Percentiles rank a stretch among this genome's conserved stretches.
phyloP scores from a whole-genome alignment of 1,139 yeast species.

The Magnusiomyces paraingens region DNA sequence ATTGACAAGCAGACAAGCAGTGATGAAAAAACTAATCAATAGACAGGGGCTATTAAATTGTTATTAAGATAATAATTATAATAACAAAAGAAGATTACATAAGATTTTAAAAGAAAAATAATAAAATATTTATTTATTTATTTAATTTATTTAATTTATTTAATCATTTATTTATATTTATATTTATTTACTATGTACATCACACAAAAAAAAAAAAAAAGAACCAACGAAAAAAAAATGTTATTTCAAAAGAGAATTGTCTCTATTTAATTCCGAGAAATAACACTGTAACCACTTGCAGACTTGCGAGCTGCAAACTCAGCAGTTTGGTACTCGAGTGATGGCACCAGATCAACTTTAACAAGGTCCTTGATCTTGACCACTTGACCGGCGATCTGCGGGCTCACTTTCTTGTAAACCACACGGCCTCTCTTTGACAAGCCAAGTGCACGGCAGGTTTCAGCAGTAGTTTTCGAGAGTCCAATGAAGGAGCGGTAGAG shows the following conservation, averaged over 20 bases:
- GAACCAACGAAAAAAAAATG: neutral
- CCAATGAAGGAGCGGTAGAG: constrained; percentile 82
- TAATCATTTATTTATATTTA: neutral
- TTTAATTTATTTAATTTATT: neutral
- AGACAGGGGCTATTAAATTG: neutral
- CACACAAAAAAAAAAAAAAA: constrained; percentile 2
- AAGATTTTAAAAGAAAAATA: neutral
- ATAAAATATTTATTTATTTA: too few relatives aligned
- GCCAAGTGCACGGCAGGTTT: constrained; percentile 67
- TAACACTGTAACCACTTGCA: constrained; percentile 12
- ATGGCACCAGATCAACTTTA: constrained; percentile 67
- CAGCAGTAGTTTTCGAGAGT: constrained; percentile 60
- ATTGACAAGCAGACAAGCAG: neutral
- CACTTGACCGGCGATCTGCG: constrained; percentile 79
- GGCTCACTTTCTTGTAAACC: constrained; percentile 66
- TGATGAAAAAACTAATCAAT: constrained; percentile 1
- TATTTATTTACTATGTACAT: neutral
- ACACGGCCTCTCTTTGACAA: constrained; percentile 67
- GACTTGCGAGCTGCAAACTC: constrained; percentile 13
- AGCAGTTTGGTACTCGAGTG: constrained; percentile 1
- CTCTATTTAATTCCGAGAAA: neutral
- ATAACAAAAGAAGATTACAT: neutral
- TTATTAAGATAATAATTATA: constrained; percentile 3
- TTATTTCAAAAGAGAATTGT: neutral
- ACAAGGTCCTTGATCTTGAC: constrained; percentile 82